phyloP scores from a whole-genome alignment of 495 filamentous ascomycete genomes.

The Elaphomyces granulatus region DNA sequence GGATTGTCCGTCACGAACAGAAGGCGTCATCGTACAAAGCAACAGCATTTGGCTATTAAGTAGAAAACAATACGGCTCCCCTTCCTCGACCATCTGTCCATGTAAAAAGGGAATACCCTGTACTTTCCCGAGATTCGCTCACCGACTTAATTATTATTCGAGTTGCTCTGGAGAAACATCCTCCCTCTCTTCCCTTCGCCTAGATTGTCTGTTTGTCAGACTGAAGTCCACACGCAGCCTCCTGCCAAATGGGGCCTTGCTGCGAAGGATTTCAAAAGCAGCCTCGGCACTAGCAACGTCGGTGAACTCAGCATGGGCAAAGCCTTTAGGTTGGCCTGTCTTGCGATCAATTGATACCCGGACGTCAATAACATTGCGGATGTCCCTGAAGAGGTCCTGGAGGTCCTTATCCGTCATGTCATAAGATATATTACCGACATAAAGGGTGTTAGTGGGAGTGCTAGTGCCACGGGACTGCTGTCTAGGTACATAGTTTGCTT shows the following conservation, averaged over 20 bases:
- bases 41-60: too few relatives aligned
- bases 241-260: conserved; percentile 49
- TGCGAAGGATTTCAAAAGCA: conserved; percentile 42
- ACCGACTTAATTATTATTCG: too few relatives aligned
- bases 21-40: too few relatives aligned
- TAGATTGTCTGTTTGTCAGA: not conserved
- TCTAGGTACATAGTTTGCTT: conserved; percentile 18
- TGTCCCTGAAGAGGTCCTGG: conserved; percentile 59
- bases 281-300: conserved; percentile 44
- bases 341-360: conserved; percentile 80
- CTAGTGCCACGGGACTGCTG: conserved; percentile 7
- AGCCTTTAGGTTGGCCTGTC: conserved; percentile 77
- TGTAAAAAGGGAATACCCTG: too few relatives aligned
- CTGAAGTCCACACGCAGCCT: conserved; percentile 51
- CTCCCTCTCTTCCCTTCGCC: too few relatives aligned
- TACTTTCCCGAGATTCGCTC: too few relatives aligned
- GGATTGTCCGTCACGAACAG: too few relatives aligned
- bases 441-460: conserved; percentile 52
- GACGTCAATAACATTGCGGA: conserved; percentile 63
- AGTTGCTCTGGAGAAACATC: too few relatives aligned
- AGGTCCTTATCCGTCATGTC: conserved; percentile 82
- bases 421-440: conserved; percentile 80
- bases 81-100: too few relatives aligned
- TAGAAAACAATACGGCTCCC: too few relatives aligned
- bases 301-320: conserved; percentile 77